phyloP scores from a whole-genome alignment of 164 flowering plant genomes.

The Magnolia changhungtana region DNA sequence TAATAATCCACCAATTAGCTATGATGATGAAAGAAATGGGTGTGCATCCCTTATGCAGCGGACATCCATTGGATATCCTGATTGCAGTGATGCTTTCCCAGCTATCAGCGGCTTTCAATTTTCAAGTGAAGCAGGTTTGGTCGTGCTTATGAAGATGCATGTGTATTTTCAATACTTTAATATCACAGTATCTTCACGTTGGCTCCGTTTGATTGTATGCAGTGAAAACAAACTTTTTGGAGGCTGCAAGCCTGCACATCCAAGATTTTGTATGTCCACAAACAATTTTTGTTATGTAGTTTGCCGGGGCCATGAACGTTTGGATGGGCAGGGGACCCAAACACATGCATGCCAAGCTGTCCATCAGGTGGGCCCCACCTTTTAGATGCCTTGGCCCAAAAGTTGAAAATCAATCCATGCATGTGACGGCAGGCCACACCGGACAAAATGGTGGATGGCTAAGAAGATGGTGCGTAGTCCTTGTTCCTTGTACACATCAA shows the following conservation, averaged over 20 bases:
- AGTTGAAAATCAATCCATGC: too few species aligned
- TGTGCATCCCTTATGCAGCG: constrained; percentile 47
- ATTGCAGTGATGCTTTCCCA: constrained; percentile 30
- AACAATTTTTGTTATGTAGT: neutral
- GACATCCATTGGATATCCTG: constrained; percentile 46
- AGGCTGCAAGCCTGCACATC: constrained; percentile 43
- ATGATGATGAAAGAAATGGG: constrained; percentile 33
- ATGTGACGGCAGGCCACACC: too few species aligned
- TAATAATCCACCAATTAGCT: constrained; percentile 22
- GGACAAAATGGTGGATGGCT: too few species aligned
- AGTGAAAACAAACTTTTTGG: constrained; percentile 37
- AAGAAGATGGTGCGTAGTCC: too few species aligned
- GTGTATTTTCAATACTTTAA: neutral
- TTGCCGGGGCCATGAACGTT: neutral
- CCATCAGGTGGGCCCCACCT: neutral
- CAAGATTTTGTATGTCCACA: constrained; percentile 54
- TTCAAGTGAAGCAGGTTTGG: constrained; percentile 54
- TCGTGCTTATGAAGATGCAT: neutral
- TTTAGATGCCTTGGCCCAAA: neutral
- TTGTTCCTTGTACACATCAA: too few species aligned
- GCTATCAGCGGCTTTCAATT: constrained; percentile 46
- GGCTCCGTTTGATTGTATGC: constrained; percentile 19
- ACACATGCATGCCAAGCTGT: neutral
- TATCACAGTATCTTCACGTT: neutral
- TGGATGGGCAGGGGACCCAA: neutral